A percentile compares a stretch with the other conserved stretches of the same genome.
phyloP scores from a whole-genome alignment of 1,284 basidiomycete species.

The Ganoderma lucidum region DNA sequence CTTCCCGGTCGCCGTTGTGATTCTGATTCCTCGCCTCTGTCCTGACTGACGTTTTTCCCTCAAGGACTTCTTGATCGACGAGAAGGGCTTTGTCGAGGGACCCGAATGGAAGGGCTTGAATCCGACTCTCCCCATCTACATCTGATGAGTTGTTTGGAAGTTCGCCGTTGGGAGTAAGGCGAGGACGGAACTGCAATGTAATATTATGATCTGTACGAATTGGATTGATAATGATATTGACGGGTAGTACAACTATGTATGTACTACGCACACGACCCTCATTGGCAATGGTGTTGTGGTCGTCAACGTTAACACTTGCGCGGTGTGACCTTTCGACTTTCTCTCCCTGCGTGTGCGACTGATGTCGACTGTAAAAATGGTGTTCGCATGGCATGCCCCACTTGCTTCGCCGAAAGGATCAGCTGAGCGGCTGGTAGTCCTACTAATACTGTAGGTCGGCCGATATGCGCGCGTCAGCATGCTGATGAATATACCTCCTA shows the following conservation, averaged over 20 bases:
- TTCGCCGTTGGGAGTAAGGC: neutral
- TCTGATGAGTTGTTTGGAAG: slow-evolving; percentile 45
- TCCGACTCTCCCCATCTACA: slow-evolving; percentile 80
- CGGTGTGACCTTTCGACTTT: too few relatives aligned
- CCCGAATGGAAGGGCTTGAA: slow-evolving; percentile 78
- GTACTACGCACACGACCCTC: neutral
- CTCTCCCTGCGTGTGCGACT: too few relatives aligned
- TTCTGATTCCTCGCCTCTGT: neutral
- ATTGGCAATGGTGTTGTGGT: neutral
- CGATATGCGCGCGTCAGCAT: neutral
- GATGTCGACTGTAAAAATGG: too few relatives aligned
- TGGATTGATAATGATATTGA: neutral
- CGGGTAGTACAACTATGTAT: neutral
- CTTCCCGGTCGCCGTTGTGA: slow-evolving; percentile 6
- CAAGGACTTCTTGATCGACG: slow-evolving; percentile 84
- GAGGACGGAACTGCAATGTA: neutral
- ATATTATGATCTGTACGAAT: neutral
- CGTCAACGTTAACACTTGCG: too few relatives aligned
- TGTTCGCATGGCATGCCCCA: too few relatives aligned
- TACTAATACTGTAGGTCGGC: too few relatives aligned
- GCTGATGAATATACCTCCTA: neutral
- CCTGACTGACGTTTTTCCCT: neutral
- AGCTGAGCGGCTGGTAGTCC: too few relatives aligned
- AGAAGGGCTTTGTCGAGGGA: slow-evolving; percentile 75
- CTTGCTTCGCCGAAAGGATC: too few relatives aligned